Percentiles rank a stretch among this genome's conserved stretches.
Conservation (phyloP, 106 monocot genomes). For the Vanilla planifolia region DNA sequence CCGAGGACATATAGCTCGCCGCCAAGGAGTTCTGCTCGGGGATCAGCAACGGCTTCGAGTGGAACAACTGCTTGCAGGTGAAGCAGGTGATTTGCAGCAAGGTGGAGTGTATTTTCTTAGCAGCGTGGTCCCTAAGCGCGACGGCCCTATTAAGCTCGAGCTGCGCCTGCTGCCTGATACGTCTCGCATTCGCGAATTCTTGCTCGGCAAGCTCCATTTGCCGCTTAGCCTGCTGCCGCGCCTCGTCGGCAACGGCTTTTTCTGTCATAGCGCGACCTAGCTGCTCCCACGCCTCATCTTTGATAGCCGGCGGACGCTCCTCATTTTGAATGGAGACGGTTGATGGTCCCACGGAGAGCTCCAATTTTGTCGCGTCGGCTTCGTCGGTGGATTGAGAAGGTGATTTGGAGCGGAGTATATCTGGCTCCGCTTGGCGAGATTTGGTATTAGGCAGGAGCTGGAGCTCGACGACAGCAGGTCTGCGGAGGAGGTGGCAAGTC, state of each 20-base stretch:
- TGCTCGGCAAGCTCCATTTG: constrained; percentile 11
- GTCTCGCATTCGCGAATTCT: constrained; percentile 11
- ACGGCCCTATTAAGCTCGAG: constrained; percentile 13
- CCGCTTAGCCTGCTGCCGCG: constrained; percentile 4
- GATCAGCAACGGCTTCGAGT: background rate
- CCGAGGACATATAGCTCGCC: constrained; percentile 13
- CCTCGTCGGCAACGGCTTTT: background rate
- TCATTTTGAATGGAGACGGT: too few relatives aligned
- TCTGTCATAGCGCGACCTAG: background rate
- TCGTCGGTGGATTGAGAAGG: background rate
- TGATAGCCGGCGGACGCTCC: too few relatives aligned
- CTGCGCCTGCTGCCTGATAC: constrained; percentile 16
- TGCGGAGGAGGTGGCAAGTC: background rate
- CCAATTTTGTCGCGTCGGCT: background rate
- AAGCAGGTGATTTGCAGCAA: constrained; percentile 19
- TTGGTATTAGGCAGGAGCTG: constrained; percentile 6
- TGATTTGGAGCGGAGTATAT: background rate
- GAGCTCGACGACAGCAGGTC: constrained; percentile 2
- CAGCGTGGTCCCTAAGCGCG: constrained; percentile 6
- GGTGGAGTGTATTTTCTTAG: constrained; percentile 6
- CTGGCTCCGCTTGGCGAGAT: background rate
- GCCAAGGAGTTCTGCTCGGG: background rate
- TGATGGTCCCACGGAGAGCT: constrained; percentile 9
- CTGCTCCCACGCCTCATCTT: constrained; percentile 6
- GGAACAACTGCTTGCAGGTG: constrained; percentile 14